Percentiles rank a stretch among this genome's conserved stretches.
These are phyloP conservation scores for Cercospora canescens DNA, from an alignment of 2,329 filamentous ascomycete species.

Conservation along the genomic window DNA sequence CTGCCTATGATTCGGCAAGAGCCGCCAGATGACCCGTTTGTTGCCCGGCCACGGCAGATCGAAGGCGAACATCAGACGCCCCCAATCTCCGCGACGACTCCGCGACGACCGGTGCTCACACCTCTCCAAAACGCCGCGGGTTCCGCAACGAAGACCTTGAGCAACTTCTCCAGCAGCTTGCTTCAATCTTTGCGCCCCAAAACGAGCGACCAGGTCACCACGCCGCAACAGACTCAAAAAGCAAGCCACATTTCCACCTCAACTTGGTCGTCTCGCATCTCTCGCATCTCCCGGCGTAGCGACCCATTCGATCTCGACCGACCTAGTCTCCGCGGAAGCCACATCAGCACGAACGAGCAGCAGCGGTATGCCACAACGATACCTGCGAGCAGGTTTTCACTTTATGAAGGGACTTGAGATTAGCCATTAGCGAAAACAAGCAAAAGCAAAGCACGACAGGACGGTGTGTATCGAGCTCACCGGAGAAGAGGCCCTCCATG, in stretches of 20 bases:
- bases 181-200: slow-evolving; percentile 15
- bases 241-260: slow-evolving; percentile 16
- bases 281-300: slow-evolving; percentile 19
- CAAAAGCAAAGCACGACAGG: background rate
- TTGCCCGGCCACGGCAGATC: background rate
- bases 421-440: background rate
- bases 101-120: slow-evolving; percentile 8
- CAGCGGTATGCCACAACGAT: background rate
- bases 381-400: background rate
- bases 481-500: background rate
- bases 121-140: slow-evolving; percentile 23
- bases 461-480: background rate
- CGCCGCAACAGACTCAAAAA: slow-evolving; percentile 5
- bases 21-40: slow-evolving; percentile 32
- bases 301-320: slow-evolving; percentile 27
- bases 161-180: slow-evolving; percentile 14
- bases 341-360: background rate
- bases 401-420: slow-evolving; percentile 2
- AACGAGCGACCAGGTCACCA: background rate
- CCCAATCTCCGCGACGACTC: background rate
- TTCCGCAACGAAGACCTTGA: slow-evolving; percentile 21
- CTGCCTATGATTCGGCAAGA: slow-evolving; percentile 25
- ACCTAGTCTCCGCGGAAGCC: slow-evolving; percentile 14
- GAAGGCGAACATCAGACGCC: background rate
- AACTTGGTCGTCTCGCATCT: slow-evolving; percentile 11